Evolutionary conservation across 768 basidiomycete species (phyloP).

Genomic region (Lentinus brumalis): DNA sequence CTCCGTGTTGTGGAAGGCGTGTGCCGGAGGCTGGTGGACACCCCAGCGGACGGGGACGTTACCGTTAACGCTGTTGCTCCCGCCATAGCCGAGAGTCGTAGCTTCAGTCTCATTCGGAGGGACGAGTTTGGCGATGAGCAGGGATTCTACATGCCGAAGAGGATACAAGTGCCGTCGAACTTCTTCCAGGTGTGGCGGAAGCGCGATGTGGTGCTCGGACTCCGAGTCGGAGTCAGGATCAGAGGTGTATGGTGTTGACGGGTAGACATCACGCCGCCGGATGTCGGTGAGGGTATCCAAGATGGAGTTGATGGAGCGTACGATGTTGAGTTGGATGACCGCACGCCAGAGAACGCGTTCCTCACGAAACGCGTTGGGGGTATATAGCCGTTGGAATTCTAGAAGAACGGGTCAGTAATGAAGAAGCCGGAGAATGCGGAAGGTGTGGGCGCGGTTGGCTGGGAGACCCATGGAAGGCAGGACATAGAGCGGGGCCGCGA

Average conservation of each 20-base stretch:
- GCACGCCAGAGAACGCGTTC: constrained; percentile 81
- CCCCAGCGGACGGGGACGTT: constrained; percentile 8
- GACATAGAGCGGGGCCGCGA: constrained; percentile 1
- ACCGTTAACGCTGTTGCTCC: constrained; percentile 22
- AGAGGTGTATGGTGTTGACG: constrained; percentile 17
- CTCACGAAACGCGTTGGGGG: constrained; percentile 70
- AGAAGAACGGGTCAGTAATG: constrained; percentile 11
- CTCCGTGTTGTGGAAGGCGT: constrained; percentile 32
- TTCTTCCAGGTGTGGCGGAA: constrained; percentile 52
- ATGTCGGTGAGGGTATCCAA: constrained; percentile 53
- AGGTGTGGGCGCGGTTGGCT: background rate
- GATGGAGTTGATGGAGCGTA: constrained; percentile 74
- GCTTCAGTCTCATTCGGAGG: constrained; percentile 62
- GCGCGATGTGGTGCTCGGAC: constrained; percentile 22
- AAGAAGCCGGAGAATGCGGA: background rate
- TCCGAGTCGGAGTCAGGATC: constrained; percentile 25
- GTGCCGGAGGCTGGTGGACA: background rate
- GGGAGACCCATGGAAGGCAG: background rate
- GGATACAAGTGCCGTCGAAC: constrained; percentile 65
- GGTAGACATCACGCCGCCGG: constrained; percentile 34
- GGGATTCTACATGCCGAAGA: constrained; percentile 67
- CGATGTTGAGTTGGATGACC: constrained; percentile 81
- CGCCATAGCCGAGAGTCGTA: constrained; percentile 26
- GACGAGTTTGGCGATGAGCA: constrained; percentile 70
- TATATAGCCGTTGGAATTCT: constrained; percentile 81